These are phyloP conservation scores for Amanita molliuscula DNA, from an alignment of 768 basidiomycete species.

Conservation along the genomic window DNA sequence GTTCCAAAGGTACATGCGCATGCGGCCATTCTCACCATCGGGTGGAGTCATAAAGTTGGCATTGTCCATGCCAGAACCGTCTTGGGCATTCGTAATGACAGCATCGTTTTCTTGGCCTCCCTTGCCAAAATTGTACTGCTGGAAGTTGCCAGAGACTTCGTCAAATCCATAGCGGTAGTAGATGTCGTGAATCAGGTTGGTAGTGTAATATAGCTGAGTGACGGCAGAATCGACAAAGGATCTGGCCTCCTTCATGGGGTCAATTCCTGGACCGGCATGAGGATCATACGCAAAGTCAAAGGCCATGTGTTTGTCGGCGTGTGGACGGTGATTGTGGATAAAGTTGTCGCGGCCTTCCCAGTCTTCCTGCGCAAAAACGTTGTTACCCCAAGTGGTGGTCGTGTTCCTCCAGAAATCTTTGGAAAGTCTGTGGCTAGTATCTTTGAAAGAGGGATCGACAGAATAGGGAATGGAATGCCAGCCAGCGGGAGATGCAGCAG, in stretches of 20 bases:
- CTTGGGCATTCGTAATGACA: conserved; percentile 92
- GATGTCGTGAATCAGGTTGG: conserved; percentile 73
- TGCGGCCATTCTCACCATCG: conserved; percentile 79
- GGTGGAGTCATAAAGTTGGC: conserved; percentile 88
- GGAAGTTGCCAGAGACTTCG: conserved; percentile 91
- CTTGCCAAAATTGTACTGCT: conserved; percentile 91
- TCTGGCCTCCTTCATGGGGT: conserved; percentile 62
- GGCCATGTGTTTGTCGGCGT: conserved; percentile 37
- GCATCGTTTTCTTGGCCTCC: conserved; percentile 84
- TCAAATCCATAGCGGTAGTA: conserved; percentile 91
- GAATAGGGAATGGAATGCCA: conserved; percentile 81
- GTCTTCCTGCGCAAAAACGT: conserved; percentile 93
- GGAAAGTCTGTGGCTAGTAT: not conserved
- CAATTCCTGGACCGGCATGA: conserved; percentile 37
- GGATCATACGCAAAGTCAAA: conserved; percentile 78
- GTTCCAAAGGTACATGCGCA: conserved; percentile 97
- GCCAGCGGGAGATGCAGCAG: conserved; percentile 73
- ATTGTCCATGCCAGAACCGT: conserved; percentile 88
- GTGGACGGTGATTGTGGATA: conserved; percentile 72
- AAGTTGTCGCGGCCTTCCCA: conserved; percentile 66
- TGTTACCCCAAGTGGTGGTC: conserved; percentile 82
- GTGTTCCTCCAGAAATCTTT: conserved; percentile 47
- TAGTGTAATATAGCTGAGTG: conserved; percentile 84
- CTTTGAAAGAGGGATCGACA: conserved; percentile 46
- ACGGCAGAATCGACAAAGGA: conserved; percentile 81